A percentile compares a stretch with the other conserved stretches of the same genome.
Evolutionary conservation across 2,329 filamentous ascomycete genomes (phyloP).

Genomic region (Pseudopyricularia cyperi): DNA sequence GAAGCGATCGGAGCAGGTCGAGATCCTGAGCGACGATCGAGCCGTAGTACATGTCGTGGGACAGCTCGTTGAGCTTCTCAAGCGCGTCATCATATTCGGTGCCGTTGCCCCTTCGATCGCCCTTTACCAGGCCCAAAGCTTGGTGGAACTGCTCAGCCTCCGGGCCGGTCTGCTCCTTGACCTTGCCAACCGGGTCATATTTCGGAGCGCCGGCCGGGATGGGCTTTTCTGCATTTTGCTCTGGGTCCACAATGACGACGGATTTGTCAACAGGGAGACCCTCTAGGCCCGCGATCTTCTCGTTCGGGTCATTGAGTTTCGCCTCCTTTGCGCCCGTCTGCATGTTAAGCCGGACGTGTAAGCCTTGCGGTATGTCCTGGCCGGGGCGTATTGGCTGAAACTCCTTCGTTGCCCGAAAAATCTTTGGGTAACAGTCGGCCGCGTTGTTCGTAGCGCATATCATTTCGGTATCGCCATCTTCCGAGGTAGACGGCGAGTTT

Average conservation of each 20-base stretch:
- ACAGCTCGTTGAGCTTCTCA: constrained; percentile 45
- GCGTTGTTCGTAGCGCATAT: constrained; percentile 51
- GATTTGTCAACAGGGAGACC: constrained; percentile 39
- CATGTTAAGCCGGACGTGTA: constrained; percentile 55
- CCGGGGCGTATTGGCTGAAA: constrained; percentile 52
- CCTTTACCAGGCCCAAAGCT: constrained; percentile 36
- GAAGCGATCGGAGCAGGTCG: constrained; percentile 37
- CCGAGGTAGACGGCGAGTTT: not conserved
- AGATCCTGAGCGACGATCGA: constrained; percentile 45
- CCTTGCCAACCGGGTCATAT: constrained; percentile 43
- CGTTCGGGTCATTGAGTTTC: constrained; percentile 48
- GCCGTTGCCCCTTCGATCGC: constrained; percentile 11
- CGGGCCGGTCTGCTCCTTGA: constrained; percentile 36
- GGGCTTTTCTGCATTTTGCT: constrained; percentile 17
- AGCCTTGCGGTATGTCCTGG: constrained; percentile 50
- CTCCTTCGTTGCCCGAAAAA: constrained; percentile 51
- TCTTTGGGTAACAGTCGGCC: constrained; percentile 50
- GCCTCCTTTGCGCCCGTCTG: constrained; percentile 51
- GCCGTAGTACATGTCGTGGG: constrained; percentile 59
- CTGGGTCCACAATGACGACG: constrained; percentile 40
- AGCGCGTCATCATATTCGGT: constrained; percentile 35
- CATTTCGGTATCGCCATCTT: constrained; percentile 29
- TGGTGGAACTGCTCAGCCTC: constrained; percentile 28
- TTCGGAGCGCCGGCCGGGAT: constrained; percentile 37
- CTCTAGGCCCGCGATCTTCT: constrained; percentile 30